These are phyloP conservation scores for Nephelium lappaceum DNA, from an alignment of 345 rosid species.

Conservation along the genomic window DNA sequence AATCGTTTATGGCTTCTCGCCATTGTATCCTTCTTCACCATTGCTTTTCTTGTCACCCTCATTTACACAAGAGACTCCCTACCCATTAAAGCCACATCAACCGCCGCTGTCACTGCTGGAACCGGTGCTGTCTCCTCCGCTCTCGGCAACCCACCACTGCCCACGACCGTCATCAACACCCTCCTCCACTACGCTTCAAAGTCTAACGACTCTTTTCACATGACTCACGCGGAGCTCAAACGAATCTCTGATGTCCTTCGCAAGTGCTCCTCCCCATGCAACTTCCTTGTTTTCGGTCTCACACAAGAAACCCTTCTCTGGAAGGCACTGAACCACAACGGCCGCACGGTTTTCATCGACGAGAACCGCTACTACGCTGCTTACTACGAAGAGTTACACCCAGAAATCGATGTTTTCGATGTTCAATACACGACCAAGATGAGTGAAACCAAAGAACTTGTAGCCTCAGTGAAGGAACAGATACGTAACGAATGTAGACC, in stretches of 20 bases:
- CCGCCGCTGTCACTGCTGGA: constrained; percentile 26
- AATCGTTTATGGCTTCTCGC: constrained; percentile 90
- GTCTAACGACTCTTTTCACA: constrained; percentile 81
- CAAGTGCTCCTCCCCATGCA: constrained; percentile 84
- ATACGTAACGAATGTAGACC: constrained; percentile 79
- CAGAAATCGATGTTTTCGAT: constrained; percentile 87
- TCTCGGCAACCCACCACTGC: constrained; percentile 42
- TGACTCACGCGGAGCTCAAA: constrained; percentile 73
- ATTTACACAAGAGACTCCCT: constrained; percentile 73
- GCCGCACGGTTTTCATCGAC: constrained; percentile 84
- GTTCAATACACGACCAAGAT: constrained; percentile 91
- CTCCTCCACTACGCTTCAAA: constrained; percentile 83
- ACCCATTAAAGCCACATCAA: constrained; percentile 28
- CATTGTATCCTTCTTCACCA: constrained; percentile 73
- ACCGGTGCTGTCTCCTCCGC: constrained; percentile 29
- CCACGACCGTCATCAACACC: constrained; percentile 67
- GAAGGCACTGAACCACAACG: constrained; percentile 88
- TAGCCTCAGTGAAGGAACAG: constrained; percentile 58
- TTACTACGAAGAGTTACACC: constrained; percentile 82
- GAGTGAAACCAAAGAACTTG: constrained; percentile 59
- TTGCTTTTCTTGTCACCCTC: constrained; percentile 77
- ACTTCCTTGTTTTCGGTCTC: constrained; percentile 84
- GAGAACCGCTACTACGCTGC: constrained; percentile 96
- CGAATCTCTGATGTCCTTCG: constrained; percentile 79
- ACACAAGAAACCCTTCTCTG: constrained; percentile 95